Percentiles rank a stretch among this genome's conserved stretches.
phyloP scores from a whole-genome alignment of 2,329 filamentous ascomycete species.

The Paraphaeosphaeria minitans region DNA sequence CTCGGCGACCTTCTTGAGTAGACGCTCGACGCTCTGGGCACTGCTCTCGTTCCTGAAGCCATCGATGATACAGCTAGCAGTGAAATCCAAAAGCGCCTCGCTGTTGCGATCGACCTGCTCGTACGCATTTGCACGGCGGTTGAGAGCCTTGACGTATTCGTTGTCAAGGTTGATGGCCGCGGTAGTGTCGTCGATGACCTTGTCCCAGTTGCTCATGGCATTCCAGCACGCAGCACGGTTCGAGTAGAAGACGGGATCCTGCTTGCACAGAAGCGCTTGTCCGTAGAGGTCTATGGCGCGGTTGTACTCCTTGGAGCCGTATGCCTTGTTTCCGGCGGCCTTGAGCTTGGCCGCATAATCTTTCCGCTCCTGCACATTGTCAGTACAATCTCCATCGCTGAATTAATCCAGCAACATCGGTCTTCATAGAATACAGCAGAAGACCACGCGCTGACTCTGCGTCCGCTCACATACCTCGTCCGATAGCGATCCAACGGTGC shows the following conservation, averaged over 20 bases:
- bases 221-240: constrained; percentile 98
- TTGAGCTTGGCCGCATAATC: constrained; percentile 91
- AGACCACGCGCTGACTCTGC: neutral
- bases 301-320: constrained; percentile 91
- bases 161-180: constrained; percentile 91
- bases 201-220: constrained; percentile 88
- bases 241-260: constrained; percentile 97
- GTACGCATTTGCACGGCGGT: constrained; percentile 94
- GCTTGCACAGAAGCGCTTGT: constrained; percentile 94
- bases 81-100: constrained; percentile 95
- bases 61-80: constrained; percentile 98
- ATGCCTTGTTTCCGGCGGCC: constrained; percentile 94
- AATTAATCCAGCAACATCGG: no score
- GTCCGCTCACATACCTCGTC: constrained; percentile 42
- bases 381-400: constrained; percentile 18
- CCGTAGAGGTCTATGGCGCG: constrained; percentile 93
- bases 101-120: constrained; percentile 90
- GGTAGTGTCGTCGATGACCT: constrained; percentile 95
- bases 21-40: constrained; percentile 85
- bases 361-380: constrained; percentile 71
- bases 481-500: constrained; percentile 49
- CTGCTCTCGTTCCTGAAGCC: constrained; percentile 91
- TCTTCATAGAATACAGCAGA: neutral
- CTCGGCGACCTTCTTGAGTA: constrained; percentile 97
- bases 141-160: constrained; percentile 96